A percentile compares a stretch with the other conserved stretches of the same genome.
These are phyloP conservation scores for Aspergillus avenaceus DNA, from an alignment of 495 filamentous ascomycete genomes.

Conservation along the genomic window DNA sequence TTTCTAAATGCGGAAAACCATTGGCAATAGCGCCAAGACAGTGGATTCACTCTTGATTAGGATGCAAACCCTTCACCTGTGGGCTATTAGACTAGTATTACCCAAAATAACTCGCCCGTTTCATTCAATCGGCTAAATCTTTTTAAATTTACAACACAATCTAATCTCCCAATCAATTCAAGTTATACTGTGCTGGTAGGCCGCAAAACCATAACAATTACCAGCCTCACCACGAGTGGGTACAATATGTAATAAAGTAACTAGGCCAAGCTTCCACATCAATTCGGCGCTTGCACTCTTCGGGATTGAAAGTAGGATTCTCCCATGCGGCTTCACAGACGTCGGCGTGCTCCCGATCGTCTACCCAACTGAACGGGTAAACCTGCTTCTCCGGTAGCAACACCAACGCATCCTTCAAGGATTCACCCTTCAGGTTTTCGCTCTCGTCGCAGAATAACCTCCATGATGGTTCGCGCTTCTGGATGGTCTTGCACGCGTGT, in stretches of 20 bases:
- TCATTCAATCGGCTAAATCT: too few species aligned
- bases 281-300: constrained; percentile 14
- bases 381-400: constrained; percentile 14
- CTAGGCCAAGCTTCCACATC: constrained; percentile 22
- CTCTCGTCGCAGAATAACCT: constrained; percentile 11
- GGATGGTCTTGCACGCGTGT: constrained; percentile 10
- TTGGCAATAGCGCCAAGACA: too few species aligned
- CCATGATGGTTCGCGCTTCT: constrained; percentile 6
- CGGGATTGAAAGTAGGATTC: constrained; percentile 17
- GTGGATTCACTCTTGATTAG: too few species aligned
- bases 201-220: neutral
- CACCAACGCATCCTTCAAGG: constrained; percentile 5
- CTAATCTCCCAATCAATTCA: too few species aligned
- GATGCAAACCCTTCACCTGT: too few species aligned
- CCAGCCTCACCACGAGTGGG: constrained; percentile 15
- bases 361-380: constrained; percentile 22
- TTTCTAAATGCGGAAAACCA: too few species aligned
- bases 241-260: constrained; percentile 25
- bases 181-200: too few species aligned
- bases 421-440: neutral
- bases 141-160: too few species aligned
- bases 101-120: too few species aligned
- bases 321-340: constrained; percentile 12
- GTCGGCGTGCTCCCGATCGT: constrained; percentile 4
- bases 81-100: too few species aligned